Evolutionary conservation across 306 rosid genomes (phyloP), one percentile per base, ranked within the genome.

Genomic region (Comarum palustre): DNA sequence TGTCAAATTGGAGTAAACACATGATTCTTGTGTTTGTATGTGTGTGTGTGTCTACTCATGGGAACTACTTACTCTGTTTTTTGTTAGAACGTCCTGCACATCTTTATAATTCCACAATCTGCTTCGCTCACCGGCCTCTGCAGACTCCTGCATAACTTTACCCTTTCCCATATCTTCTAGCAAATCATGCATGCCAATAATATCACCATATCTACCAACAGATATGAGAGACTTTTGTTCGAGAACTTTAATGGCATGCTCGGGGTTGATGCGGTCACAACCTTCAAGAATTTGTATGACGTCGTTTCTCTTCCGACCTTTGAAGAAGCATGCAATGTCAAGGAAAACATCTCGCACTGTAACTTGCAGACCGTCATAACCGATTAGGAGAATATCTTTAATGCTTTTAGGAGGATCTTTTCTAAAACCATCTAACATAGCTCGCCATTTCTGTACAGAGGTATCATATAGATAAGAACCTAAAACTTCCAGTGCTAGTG

Each of bases 111-210:
- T 1, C 79, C 75, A 85, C n/a, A 85, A 8, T 38, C 79, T 82
- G 25, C 73, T 71, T 0, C 79, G 68, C 62, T 71, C 75, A 2
- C 82, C 57, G 0, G 77, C 79, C 3, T 70, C 55, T 5, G 15
- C 22, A 14, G 81, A 62, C 68, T 62, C 85, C 43, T 14, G 29
- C 42, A 75, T 39, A 66, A 69, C 80, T 59, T 75, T 65, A 52
- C 73, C 72, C 48, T 60, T 76, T 2, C 87, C 89, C 31, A 82
- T 43, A 48, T 76, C 77, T 71, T 82, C 82, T 12, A 82, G 16
- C 50, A 82, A 80, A 58, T 84, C 82, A 82, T 80, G 91, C 87
- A 80, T 73, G 45, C 22, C n/a, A n/a, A n/a, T 0, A 5, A 85
- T 17, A 4, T 4, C n/a, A 0, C 8, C 51, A 15, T 0, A 0